Conservation (phyloP, 2,329 filamentous ascomycete species). For the Tolypocladium nubicola region DNA sequence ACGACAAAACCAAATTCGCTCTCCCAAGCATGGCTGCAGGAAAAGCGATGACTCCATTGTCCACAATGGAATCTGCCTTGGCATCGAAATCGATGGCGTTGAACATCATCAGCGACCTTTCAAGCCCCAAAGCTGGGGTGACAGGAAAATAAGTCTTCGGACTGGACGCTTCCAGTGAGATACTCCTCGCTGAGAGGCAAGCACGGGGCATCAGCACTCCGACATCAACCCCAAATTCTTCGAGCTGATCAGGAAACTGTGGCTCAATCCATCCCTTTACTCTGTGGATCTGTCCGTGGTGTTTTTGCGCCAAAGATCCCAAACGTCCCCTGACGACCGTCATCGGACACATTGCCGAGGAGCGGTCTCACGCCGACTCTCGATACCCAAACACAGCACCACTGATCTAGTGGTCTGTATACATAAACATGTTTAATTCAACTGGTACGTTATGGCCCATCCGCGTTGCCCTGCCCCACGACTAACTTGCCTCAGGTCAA, state of each 20-base stretch:
- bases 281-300: too few species aligned
- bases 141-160: slow-evolving; percentile 25
- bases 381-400: neutral
- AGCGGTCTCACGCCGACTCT: neutral
- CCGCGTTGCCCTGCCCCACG: neutral
- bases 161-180: slow-evolving; percentile 14
- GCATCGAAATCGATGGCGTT: slow-evolving; percentile 7
- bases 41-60: slow-evolving; percentile 8
- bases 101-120: slow-evolving; percentile 13
- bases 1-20: neutral
- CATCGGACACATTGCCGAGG: neutral
- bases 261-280: neutral
- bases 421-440: neutral
- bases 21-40: slow-evolving; percentile 11
- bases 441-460: neutral
- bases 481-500: neutral
- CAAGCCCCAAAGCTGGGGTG: slow-evolving; percentile 45
- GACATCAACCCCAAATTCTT: neutral
- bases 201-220: slow-evolving; percentile 8
- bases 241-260: too few species aligned
- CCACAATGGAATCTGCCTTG: slow-evolving; percentile 10
- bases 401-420: neutral
- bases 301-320: neutral
- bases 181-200: slow-evolving; percentile 10
- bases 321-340: neutral